These are phyloP conservation scores for Flaveria robusta DNA, from an alignment of 129 eudicot species.

Conservation along the genomic window DNA sequence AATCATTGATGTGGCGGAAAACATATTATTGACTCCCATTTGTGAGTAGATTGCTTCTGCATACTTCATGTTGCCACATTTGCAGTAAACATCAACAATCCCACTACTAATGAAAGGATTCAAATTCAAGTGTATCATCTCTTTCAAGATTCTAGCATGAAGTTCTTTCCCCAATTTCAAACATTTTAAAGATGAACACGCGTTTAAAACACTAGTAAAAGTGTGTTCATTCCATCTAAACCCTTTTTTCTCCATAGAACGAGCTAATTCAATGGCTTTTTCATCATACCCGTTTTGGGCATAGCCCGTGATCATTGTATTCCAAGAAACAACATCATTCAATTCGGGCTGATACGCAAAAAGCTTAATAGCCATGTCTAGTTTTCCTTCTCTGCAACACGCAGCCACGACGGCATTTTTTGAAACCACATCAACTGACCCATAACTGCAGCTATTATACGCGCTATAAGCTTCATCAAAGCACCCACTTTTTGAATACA, in stretches of 20 bases:
- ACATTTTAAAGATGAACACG: constrained; percentile 65
- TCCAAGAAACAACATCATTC: constrained; percentile 81
- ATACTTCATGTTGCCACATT: constrained; percentile 71
- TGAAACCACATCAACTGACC: constrained; percentile 56
- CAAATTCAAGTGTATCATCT: constrained; percentile 42
- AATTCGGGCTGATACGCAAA: constrained; percentile 53
- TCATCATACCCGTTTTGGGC: constrained; percentile 57
- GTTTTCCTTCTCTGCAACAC: constrained; percentile 72
- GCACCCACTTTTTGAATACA: constrained; percentile 88
- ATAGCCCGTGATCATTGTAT: constrained; percentile 73
- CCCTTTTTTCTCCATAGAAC: constrained; percentile 54
- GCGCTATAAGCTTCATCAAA: constrained; percentile 60
- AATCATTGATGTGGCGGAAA: constrained; percentile 69
- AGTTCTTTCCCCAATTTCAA: constrained; percentile 71
- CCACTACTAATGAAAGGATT: constrained; percentile 71
- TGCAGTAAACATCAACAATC: constrained; percentile 74
- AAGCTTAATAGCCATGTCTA: constrained; percentile 55
- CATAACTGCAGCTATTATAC: constrained; percentile 45
- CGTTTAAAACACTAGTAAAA: constrained; percentile 59
- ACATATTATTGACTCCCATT: constrained; percentile 45
- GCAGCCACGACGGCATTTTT: constrained; percentile 92
- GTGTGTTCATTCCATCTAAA: constrained; percentile 65
- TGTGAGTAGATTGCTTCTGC: constrained; percentile 52
- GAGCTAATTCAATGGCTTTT: constrained; percentile 56
- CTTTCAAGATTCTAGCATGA: constrained; percentile 63